Percentiles rank a stretch among this genome's conserved stretches.
Evolutionary conservation across 1,284 basidiomycete species (phyloP).

Genomic region (Peniophora sp.): DNA sequence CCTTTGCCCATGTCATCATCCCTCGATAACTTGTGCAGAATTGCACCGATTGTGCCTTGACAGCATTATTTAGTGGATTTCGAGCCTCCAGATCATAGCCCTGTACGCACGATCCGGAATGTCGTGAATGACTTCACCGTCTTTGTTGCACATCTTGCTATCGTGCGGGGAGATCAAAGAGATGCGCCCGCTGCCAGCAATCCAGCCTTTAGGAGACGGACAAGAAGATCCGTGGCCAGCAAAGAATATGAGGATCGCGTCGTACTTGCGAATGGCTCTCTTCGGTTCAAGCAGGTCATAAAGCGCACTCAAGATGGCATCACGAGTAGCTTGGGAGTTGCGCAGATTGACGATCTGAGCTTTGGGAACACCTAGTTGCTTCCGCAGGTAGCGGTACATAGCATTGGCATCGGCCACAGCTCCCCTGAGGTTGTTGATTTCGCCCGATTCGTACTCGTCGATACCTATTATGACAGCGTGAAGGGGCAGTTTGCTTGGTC

Average conservation of each 20-base stretch:
- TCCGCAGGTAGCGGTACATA: neutral
- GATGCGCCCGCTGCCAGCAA: neutral
- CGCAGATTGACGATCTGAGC: neutral
- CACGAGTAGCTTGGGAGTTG: neutral
- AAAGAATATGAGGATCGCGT: neutral
- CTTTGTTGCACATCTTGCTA: too few species aligned
- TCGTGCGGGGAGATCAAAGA: neutral
- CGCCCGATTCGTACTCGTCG: neutral
- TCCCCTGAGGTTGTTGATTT: neutral
- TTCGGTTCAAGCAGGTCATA: neutral
- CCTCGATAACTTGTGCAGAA: too few species aligned
- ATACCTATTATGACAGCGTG: neutral
- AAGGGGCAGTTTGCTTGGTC: too few species aligned
- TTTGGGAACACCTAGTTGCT: neutral
- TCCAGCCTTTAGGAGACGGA: neutral
- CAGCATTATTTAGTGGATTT: too few species aligned
- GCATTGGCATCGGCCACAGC: neutral
- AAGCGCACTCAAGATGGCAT: neutral
- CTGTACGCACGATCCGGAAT: neutral
- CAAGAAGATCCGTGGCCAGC: neutral
- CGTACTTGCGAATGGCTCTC: neutral
- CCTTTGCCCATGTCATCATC: too few species aligned
- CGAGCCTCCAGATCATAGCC: neutral
- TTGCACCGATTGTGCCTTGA: too few species aligned
- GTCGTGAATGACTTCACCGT: neutral